These are phyloP conservation scores for Xylaria castorea DNA, from an alignment of 495 filamentous ascomycete species.

Conservation along the genomic window DNA sequence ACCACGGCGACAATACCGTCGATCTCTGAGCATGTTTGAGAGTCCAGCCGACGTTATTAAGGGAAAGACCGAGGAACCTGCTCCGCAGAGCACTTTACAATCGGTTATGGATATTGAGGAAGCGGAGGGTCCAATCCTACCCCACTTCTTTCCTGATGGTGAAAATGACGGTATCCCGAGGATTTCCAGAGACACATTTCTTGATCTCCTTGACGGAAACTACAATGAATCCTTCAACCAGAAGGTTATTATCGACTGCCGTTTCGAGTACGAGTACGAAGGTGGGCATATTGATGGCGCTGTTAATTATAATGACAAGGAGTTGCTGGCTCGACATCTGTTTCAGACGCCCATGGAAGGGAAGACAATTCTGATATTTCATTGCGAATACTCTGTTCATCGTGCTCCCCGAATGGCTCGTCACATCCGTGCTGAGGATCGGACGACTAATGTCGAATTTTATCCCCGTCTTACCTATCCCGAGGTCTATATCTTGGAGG, in stretches of 20 bases:
- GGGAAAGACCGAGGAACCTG: slow-evolving; percentile 62
- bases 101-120: slow-evolving; percentile 79
- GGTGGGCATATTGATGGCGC: slow-evolving; percentile 94
- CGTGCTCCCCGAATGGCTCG: slow-evolving; percentile 96
- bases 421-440: slow-evolving; percentile 86
- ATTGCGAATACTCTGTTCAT: slow-evolving; percentile 98
- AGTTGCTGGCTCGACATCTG: slow-evolving; percentile 76
- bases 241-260: slow-evolving; percentile 89
- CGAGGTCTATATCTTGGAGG: slow-evolving; percentile 95
- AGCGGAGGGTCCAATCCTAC: slow-evolving; percentile 72
- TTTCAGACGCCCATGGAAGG: slow-evolving; percentile 69
- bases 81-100: slow-evolving; percentile 60
- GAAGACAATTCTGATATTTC: slow-evolving; percentile 84
- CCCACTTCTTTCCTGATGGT: slow-evolving; percentile 83
- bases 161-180: slow-evolving; percentile 84
- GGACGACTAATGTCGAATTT: slow-evolving; percentile 75
- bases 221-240: slow-evolving; percentile 76
- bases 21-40: slow-evolving; percentile 98
- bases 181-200: slow-evolving; percentile 78
- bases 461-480: slow-evolving; percentile 93
- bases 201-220: slow-evolving; percentile 86
- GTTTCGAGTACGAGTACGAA: slow-evolving; percentile 98
- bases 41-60: slow-evolving; percentile 85
- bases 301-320: slow-evolving; percentile 95
- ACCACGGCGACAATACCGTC: slow-evolving; percentile 84